A percentile compares a stretch with the other conserved stretches of the same genome.
phyloP scores from a whole-genome alignment of 2,329 filamentous ascomycete species.

The Fusarium beomiforme region DNA sequence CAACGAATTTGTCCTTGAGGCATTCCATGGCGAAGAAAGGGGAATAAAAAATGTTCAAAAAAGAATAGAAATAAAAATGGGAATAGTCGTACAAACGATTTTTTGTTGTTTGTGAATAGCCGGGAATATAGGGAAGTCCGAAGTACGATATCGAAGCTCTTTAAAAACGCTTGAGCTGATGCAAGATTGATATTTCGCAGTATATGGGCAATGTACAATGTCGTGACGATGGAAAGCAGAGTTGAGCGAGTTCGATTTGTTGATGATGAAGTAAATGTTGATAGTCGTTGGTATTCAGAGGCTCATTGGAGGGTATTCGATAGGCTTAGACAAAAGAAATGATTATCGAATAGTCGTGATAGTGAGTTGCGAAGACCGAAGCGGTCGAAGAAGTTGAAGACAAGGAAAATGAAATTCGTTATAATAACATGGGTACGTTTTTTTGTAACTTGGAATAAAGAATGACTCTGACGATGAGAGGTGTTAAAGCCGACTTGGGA shows the following conservation, averaged over 20 bases:
- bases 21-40: slow-evolving; percentile 72
- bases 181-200: slow-evolving; percentile 33
- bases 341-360: slow-evolving; percentile 48
- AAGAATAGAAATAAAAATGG: slow-evolving; percentile 28
- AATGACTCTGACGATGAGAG: slow-evolving; percentile 43
- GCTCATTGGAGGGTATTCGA: slow-evolving; percentile 53
- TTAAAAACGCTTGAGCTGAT: slow-evolving; percentile 28
- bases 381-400: slow-evolving; percentile 45
- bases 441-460: slow-evolving; percentile 41
- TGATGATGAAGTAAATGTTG: slow-evolving; percentile 41
- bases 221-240: slow-evolving; percentile 39
- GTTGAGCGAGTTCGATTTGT: slow-evolving; percentile 37
- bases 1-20: slow-evolving; percentile 82
- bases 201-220: slow-evolving; percentile 49
- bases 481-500: slow-evolving; percentile 40
- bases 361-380: slow-evolving; percentile 44
- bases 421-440: slow-evolving; percentile 56
- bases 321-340: slow-evolving; percentile 50
- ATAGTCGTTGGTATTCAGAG: slow-evolving; percentile 52
- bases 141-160: slow-evolving; percentile 20
- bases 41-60: slow-evolving; percentile 23
- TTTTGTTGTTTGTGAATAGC: slow-evolving; percentile 37
- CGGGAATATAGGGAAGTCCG: slow-evolving; percentile 20
- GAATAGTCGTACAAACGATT: slow-evolving; percentile 46
- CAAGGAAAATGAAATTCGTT: slow-evolving; percentile 53